A percentile compares a stretch with the other conserved stretches of the same genome.
phyloP scores from a whole-genome alignment of 306 rosid species.

The Quercus cerris region DNA sequence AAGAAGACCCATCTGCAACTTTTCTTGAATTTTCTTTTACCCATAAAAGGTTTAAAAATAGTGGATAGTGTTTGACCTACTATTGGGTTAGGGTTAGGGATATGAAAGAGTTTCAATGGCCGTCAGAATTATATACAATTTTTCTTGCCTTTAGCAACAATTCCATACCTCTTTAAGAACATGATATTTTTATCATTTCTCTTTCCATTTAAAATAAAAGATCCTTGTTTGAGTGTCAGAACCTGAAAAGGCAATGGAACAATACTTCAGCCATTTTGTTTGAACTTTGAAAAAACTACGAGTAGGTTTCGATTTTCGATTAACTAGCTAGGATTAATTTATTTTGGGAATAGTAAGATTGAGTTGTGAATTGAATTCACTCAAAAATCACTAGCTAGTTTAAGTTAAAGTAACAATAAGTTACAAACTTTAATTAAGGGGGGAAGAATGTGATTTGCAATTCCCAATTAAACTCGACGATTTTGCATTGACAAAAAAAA shows the following conservation, averaged over 20 bases:
- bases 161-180: not conserved
- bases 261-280: not conserved
- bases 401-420: too few relatives aligned
- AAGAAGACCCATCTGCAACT: not conserved
- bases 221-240: not conserved
- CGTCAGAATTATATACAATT: too few relatives aligned
- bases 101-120: too few relatives aligned
- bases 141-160: not conserved
- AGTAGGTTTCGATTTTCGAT: not conserved
- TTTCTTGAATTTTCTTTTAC: slow-evolving; percentile 17
- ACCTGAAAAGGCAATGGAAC: not conserved
- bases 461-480: too few relatives aligned
- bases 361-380: too few relatives aligned
- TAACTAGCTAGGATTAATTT: not conserved
- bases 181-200: not conserved
- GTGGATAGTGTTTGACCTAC: slow-evolving; percentile 34
- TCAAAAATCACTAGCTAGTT: too few relatives aligned
- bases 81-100: too few relatives aligned
- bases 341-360: too few relatives aligned
- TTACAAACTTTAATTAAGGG: too few relatives aligned
- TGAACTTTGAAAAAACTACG: not conserved
- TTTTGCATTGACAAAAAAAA: too few relatives aligned
- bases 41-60: not conserved
- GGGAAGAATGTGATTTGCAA: too few relatives aligned
- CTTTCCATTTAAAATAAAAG: not conserved